Evolutionary conservation across 23 red algal genomes (phyloP).

Genomic region (Pyropia haitanensis): DNA sequence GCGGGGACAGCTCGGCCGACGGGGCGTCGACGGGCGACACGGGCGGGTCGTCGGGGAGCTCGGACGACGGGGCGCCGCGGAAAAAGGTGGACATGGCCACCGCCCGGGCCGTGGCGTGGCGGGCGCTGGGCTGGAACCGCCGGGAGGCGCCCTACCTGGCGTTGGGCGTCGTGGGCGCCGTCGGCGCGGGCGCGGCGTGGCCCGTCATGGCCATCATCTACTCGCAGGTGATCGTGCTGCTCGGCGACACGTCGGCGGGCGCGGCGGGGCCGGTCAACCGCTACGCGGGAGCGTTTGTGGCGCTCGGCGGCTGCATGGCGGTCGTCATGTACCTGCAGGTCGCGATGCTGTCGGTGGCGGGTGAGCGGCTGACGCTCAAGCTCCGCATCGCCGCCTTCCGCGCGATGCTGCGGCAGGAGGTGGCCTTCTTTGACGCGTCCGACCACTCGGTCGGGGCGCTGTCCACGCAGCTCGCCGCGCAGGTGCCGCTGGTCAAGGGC

Average conservation of each 20-base stretch:
- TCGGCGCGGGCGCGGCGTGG: slow-evolving; percentile 24
- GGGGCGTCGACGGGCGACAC: not conserved
- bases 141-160: slow-evolving; percentile 26
- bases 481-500: slow-evolving; percentile 36
- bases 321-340: slow-evolving; percentile 35
- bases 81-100: not conserved
- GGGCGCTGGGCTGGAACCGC: slow-evolving; percentile 26
- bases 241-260: slow-evolving; percentile 9
- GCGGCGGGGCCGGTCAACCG: slow-evolving; percentile 24
- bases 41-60: no score
- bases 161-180: slow-evolving; percentile 25
- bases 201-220: slow-evolving; percentile 39
- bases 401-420: slow-evolving; percentile 67
- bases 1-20: not conserved
- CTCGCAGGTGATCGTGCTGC: slow-evolving; percentile 45
- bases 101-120: slow-evolving; percentile 16
- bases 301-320: slow-evolving; percentile 19
- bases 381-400: slow-evolving; percentile 57
- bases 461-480: slow-evolving; percentile 27
- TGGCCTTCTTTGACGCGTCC: slow-evolving; percentile 70
- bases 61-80: not conserved
- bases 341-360: slow-evolving; percentile 51
- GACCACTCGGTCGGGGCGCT: slow-evolving; percentile 51
- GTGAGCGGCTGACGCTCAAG: slow-evolving; percentile 69
- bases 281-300: slow-evolving; percentile 41